Base-by-base conservation (phyloP, 305 asterid genomes). In the Fraxinus greggii region DNA sequence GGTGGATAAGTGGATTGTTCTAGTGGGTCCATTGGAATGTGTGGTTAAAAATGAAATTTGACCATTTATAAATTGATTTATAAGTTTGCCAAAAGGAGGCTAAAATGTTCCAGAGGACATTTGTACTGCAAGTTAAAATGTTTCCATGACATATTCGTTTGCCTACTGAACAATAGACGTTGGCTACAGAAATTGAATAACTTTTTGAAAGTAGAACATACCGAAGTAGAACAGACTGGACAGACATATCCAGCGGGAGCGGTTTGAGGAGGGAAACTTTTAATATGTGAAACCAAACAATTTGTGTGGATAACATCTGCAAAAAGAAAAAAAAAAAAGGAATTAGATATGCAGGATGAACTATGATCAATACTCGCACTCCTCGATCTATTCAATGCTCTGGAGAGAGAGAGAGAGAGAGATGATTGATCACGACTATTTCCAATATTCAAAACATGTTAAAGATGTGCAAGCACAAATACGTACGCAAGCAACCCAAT, bases 401-500 rank as follows among this genome's bases (percentile, higher is more conserved):
- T 48, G 10, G 19, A 51, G 23, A 45, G 54, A 42, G 4, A 42
- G 15, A 48, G 19, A 51, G 24, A 19, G 26, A 56, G 65, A 19
- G 28, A 81, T 23, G 45, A 65, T 79, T 17, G 24, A 24, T 48
- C 45, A 33, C 38, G 13, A 26, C 31, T 40, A 33, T 75, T 61
- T 73, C 45, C 24, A 84, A 33, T 32, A 54, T 65, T 54, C 24
- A 48, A 35, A 26, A 5, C 24, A 2, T 28, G 32, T 31, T 32
- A 12, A 12, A 74, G 65, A 85, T 45, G 35, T 72, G 80, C n/a
- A 81, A 67, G 87, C 84, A 83, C 45, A 78, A 76, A 56, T 12
- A 89, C 97, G 76, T 94, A 95, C 99, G 98, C 92, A 94, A 87
- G 87, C 99, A 95, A 65, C 99, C 99, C 95, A 95, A 86, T 78